These are phyloP conservation scores for Salix caprea DNA, from an alignment of 345 rosid species.

Conservation along the genomic window DNA sequence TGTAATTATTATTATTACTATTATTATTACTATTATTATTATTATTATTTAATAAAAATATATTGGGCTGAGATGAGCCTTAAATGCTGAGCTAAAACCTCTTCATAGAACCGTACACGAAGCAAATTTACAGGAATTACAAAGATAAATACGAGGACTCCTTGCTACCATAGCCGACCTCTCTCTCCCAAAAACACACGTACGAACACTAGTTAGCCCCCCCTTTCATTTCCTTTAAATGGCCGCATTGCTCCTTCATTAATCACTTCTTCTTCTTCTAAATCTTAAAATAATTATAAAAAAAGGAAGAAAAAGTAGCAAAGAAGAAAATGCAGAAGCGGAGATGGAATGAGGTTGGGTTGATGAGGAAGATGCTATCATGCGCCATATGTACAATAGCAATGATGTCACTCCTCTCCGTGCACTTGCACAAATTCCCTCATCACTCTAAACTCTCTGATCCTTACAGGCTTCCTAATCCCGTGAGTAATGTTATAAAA, in stretches of 20 bases:
- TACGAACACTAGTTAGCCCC: background rate
- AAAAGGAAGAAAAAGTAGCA: background rate
- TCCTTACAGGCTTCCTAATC: conserved; percentile 41
- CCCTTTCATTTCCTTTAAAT: background rate
- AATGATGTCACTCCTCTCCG: background rate
- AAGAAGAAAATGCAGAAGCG: conserved; percentile 1
- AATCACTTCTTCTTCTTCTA: background rate
- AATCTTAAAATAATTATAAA: background rate
- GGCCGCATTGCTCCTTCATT: background rate
- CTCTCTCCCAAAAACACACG: no score
- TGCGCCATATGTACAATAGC: conserved; percentile 3
- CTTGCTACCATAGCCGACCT: background rate
- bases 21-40: no score
- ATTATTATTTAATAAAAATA: no score
- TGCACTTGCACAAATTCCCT: background rate
- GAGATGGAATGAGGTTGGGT: background rate
- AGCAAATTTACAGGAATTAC: background rate
- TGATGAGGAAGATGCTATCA: background rate
- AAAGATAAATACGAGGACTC: background rate
- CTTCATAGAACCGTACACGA: background rate
- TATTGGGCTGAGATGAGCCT: no score
- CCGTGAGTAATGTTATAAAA: conserved; percentile 16
- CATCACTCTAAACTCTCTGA: conserved; percentile 25
- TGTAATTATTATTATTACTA: no score
- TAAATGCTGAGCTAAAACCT: no score